Conservation (phyloP, 2,329 filamentous ascomycete species). For the Pseudocercospora vitis region DNA sequence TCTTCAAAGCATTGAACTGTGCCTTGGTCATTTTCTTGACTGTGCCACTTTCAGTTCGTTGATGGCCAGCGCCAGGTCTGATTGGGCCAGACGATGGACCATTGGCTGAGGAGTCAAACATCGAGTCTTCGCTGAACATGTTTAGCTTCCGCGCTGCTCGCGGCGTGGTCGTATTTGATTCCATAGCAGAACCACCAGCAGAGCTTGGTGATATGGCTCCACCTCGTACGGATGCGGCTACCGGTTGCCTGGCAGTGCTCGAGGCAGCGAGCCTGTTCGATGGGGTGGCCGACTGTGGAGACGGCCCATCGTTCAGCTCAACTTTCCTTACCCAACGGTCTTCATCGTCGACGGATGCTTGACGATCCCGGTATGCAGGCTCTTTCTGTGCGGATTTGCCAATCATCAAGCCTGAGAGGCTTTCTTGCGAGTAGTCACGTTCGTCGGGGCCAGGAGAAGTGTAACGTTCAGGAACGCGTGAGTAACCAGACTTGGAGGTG, state of each 20-base stretch:
- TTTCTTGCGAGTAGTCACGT: slow-evolving; percentile 27
- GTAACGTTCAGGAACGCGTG: slow-evolving; percentile 32
- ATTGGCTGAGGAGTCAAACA: slow-evolving; percentile 37
- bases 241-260: slow-evolving; percentile 9
- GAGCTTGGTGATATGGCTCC: slow-evolving; percentile 31
- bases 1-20: slow-evolving; percentile 78
- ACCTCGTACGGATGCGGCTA: slow-evolving; percentile 20
- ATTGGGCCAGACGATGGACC: slow-evolving; percentile 37
- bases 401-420: slow-evolving; percentile 22
- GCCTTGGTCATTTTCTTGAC: slow-evolving; percentile 83
- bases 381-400: slow-evolving; percentile 23
- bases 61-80: slow-evolving; percentile 25
- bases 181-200: slow-evolving; percentile 23
- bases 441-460: slow-evolving; percentile 33
- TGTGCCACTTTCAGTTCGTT: slow-evolving; percentile 28
- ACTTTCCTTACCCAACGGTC: slow-evolving; percentile 31
- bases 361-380: slow-evolving; percentile 26
- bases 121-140: slow-evolving; percentile 20
- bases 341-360: slow-evolving; percentile 32
- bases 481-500: slow-evolving; percentile 33
- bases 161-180: slow-evolving; percentile 33
- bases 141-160: slow-evolving; percentile 21
- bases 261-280: slow-evolving; percentile 15
- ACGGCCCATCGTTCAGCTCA: slow-evolving; percentile 23
- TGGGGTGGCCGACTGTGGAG: slow-evolving; percentile 14